Evolutionary conservation across 148 eudicot species (phyloP).

Genomic region (Camellia sinensis): DNA sequence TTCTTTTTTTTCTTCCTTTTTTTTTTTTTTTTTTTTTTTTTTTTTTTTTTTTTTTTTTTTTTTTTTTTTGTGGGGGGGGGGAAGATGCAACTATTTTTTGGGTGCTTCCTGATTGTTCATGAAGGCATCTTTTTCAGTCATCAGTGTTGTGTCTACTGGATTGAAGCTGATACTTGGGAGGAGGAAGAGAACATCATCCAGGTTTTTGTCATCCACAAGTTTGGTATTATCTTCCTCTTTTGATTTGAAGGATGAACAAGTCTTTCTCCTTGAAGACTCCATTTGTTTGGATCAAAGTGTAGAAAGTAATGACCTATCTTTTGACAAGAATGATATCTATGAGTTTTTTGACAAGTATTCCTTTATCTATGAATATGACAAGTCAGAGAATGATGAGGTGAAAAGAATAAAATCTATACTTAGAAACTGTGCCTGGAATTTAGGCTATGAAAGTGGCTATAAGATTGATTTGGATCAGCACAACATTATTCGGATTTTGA

Average conservation of each 20-base stretch:
- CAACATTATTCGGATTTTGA: conserved; percentile 26
- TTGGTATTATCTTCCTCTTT: conserved; percentile 21
- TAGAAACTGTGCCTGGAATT: conserved; percentile 30
- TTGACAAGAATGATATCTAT: background rate
- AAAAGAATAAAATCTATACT: conserved; percentile 32
- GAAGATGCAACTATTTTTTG: no score
- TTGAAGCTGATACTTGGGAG: conserved; percentile 28
- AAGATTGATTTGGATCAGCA: conserved; percentile 22
- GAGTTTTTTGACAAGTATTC: background rate
- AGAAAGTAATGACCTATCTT: background rate
- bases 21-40: no score
- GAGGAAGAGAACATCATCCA: conserved; percentile 5
- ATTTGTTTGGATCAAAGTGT: conserved; percentile 8
- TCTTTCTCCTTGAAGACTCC: conserved; percentile 4
- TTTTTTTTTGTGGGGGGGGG: no score
- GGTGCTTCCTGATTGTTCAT: conserved; percentile 31
- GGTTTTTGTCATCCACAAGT: conserved; percentile 27
- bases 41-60: no score
- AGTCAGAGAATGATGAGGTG: conserved; percentile 15
- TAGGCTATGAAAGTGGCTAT: conserved; percentile 7
- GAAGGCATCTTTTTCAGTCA: conserved; percentile 32
- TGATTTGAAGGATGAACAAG: conserved; percentile 31
- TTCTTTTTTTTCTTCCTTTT: no score
- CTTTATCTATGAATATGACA: conserved; percentile 8
- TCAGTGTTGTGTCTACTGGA: conserved; percentile 23